These are phyloP conservation scores for Venturia carpophila DNA, from an alignment of 2,329 filamentous ascomycete genomes.

Conservation along the genomic window DNA sequence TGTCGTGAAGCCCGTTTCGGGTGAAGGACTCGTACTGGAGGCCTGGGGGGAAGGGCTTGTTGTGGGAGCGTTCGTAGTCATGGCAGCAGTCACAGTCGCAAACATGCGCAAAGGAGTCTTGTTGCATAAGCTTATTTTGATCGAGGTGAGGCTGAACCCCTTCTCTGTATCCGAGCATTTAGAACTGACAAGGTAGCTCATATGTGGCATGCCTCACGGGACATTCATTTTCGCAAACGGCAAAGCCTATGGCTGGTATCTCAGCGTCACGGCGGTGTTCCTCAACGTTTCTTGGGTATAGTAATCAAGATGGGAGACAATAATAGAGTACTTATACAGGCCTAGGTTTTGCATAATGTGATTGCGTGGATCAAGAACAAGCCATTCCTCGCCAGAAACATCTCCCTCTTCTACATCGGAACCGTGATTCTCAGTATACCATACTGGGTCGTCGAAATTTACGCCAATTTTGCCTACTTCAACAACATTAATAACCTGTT, in stretches of 20 bases:
- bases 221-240: conserved; percentile 52
- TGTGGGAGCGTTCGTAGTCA: conserved; percentile 26
- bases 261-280: conserved; percentile 52
- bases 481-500: conserved; percentile 49
- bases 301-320: too few species aligned
- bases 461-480: conserved; percentile 58
- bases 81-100: conserved; percentile 41
- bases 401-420: conserved; percentile 49
- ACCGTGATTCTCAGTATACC: conserved; percentile 53
- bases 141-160: conserved; percentile 31
- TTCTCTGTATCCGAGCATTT: background rate
- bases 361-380: conserved; percentile 61
- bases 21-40: conserved; percentile 28
- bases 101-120: conserved; percentile 43
- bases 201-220: conserved; percentile 50
- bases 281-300: conserved; percentile 54
- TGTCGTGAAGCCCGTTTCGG: background rate
- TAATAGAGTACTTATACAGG: too few species aligned
- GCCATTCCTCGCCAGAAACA: conserved; percentile 47
- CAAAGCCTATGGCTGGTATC: conserved; percentile 55
- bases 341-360: conserved; percentile 48
- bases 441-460: conserved; percentile 59
- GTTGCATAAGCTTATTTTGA: conserved; percentile 44
- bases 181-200: conserved; percentile 25
- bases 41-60: conserved; percentile 36